phyloP scores from a whole-genome alignment of 2,329 filamentous ascomycete genomes.

The Alternaria longipes region DNA sequence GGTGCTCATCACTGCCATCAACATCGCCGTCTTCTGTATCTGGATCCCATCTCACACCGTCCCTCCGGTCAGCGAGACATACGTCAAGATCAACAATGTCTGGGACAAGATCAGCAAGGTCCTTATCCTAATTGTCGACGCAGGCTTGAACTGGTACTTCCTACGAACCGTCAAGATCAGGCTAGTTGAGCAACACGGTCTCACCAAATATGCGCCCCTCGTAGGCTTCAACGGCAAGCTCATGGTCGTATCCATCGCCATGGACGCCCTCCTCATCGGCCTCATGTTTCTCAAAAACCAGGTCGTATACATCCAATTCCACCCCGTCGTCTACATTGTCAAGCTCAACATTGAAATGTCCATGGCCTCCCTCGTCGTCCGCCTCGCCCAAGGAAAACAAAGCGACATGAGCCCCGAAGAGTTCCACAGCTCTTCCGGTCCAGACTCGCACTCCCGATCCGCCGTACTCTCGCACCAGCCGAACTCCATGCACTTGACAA shows the following conservation, averaged over 20 bases:
- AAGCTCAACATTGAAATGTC: slow-evolving; percentile 58
- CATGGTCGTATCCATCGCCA: slow-evolving; percentile 52
- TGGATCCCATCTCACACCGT: slow-evolving; percentile 61
- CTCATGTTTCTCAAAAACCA: slow-evolving; percentile 52
- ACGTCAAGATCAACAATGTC: slow-evolving; percentile 58
- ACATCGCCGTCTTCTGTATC: slow-evolving; percentile 63
- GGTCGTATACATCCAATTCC: slow-evolving; percentile 54
- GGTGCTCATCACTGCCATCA: slow-evolving; percentile 58
- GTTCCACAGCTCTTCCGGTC: slow-evolving; percentile 29
- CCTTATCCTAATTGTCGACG: slow-evolving; percentile 62
- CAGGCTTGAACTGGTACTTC: slow-evolving; percentile 63
- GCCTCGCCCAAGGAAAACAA: slow-evolving; percentile 44
- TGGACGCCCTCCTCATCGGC: slow-evolving; percentile 54
- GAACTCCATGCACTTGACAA: slow-evolving; percentile 31
- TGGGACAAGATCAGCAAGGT: slow-evolving; percentile 65
- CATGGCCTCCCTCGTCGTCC: slow-evolving; percentile 55
- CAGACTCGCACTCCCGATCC: slow-evolving; percentile 26
- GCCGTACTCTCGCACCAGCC: slow-evolving; percentile 15
- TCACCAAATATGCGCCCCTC: slow-evolving; percentile 54
- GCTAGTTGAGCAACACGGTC: slow-evolving; percentile 51
- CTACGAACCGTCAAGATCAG: slow-evolving; percentile 53
- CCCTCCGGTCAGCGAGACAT: slow-evolving; percentile 47
- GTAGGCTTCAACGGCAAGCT: slow-evolving; percentile 55
- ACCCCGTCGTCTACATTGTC: slow-evolving; percentile 55
- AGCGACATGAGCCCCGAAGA: slow-evolving; percentile 38